A percentile compares a stretch with the other conserved stretches of the same genome.
Evolutionary conservation across 768 basidiomycete genomes (phyloP).

Genomic region (Macrolepiota fuliginosa): DNA sequence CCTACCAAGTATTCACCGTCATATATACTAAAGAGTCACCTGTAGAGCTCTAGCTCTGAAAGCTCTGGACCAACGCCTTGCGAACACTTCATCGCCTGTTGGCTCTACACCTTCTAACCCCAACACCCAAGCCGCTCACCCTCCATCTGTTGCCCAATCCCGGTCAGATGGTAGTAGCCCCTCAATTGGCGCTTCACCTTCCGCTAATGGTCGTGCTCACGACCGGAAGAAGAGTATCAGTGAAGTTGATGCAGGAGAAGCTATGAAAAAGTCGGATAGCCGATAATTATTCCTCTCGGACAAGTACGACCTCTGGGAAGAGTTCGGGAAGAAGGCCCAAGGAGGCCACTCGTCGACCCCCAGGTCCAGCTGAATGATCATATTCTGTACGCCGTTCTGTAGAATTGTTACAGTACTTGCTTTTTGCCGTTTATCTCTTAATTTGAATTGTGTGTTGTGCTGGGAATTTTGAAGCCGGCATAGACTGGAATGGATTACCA

Average conservation of each 20-base stretch:
- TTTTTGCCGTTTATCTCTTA: neutral
- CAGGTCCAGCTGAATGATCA: neutral
- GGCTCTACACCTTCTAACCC: slow-evolving; percentile 32
- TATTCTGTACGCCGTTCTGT: slow-evolving; percentile 4
- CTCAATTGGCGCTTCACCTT: slow-evolving; percentile 25
- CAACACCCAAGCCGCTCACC: slow-evolving; percentile 21
- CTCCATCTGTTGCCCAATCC: slow-evolving; percentile 30
- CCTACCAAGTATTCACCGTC: slow-evolving; percentile 6
- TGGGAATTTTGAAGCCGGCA: neutral
- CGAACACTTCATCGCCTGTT: slow-evolving; percentile 53
- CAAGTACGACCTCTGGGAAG: neutral
- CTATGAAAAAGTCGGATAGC: slow-evolving; percentile 28
- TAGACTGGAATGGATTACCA: no score
- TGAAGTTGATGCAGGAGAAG: slow-evolving; percentile 34
- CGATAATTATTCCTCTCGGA: slow-evolving; percentile 21
- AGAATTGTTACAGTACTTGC: slow-evolving; percentile 10
- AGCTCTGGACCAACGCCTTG: slow-evolving; percentile 91
- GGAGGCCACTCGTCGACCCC: neutral
- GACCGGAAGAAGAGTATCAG: slow-evolving; percentile 29
- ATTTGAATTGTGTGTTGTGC: neutral
- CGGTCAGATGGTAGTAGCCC: slow-evolving; percentile 28
- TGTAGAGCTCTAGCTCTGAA: slow-evolving; percentile 91
- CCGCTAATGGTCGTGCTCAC: slow-evolving; percentile 14
- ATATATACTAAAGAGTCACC: slow-evolving; percentile 1
- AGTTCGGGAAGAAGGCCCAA: neutral